A percentile compares a stretch with the other conserved stretches of the same genome.
These are phyloP conservation scores for Mrakia blollopis DNA, from an alignment of 768 basidiomycete species.

Conservation along the genomic window DNA sequence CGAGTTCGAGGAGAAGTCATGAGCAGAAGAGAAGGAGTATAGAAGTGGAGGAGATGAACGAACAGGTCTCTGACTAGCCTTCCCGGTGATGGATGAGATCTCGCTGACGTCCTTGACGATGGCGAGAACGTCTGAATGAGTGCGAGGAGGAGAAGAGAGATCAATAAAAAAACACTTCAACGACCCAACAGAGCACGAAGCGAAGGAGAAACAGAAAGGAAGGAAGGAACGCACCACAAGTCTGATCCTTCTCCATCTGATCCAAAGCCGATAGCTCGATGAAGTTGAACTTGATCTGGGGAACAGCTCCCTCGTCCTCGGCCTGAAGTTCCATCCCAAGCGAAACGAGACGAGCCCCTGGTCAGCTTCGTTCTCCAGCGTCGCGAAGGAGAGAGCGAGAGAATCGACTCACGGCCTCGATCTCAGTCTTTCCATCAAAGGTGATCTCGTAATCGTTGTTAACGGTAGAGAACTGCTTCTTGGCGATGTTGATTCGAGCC, in stretches of 20 bases:
- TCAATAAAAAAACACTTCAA: neutral
- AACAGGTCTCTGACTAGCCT: conserved; percentile 65
- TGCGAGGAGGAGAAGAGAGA: neutral
- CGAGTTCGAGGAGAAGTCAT: neutral
- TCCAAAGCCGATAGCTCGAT: conserved; percentile 60
- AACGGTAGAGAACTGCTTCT: conserved; percentile 90
- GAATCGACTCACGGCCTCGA: conserved; percentile 59
- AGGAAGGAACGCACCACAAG: conserved; percentile 58
- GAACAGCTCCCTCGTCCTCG: conserved; percentile 67
- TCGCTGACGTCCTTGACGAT: conserved; percentile 73
- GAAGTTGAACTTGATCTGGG: conserved; percentile 80
- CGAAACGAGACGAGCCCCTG: neutral
- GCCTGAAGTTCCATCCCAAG: conserved; percentile 58
- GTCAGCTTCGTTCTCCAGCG: neutral
- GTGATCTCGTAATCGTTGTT: conserved; percentile 87
- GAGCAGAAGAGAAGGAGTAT: neutral
- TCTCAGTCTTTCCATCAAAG: conserved; percentile 74
- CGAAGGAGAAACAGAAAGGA: too few relatives aligned
- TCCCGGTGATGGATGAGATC: conserved; percentile 66
- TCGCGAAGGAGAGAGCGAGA: too few relatives aligned
- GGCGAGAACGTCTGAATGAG: conserved; percentile 71
- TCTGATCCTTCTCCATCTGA: conserved; percentile 67
- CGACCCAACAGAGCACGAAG: neutral
- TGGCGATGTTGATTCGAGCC: conserved; percentile 87
- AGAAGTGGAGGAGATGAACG: conserved; percentile 32